phyloP scores from a whole-genome alignment of 108 stramenopile genomes.

The Pseudonitzschia multiseries region DNA sequence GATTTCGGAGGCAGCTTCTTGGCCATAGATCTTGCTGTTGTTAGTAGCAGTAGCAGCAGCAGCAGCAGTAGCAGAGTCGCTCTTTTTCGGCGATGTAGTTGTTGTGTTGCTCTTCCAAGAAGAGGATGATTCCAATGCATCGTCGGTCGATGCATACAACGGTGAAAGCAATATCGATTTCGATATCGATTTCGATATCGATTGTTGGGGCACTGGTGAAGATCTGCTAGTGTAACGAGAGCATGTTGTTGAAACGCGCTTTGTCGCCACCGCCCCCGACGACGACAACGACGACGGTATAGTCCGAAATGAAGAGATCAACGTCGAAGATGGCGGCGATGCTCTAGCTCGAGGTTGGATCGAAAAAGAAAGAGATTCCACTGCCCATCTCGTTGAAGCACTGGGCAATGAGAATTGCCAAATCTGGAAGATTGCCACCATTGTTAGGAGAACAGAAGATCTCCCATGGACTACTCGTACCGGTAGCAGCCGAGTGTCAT shows the following conservation, averaged over 20 bases:
- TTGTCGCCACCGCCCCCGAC: not conserved
- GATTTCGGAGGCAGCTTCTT: not conserved
- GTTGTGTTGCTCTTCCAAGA: too few relatives aligned
- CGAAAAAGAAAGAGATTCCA: not conserved
- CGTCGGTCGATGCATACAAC: not conserved
- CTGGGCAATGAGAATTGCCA: not conserved
- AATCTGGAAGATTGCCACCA: not conserved
- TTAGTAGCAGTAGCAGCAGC: too few relatives aligned
- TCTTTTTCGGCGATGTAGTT: not conserved
- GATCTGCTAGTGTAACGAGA: too few relatives aligned
- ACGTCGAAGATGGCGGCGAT: not conserved
- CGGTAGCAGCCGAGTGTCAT: too few relatives aligned
- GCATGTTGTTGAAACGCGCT: too few relatives aligned
- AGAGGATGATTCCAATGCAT: not conserved
- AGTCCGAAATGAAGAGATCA: not conserved
- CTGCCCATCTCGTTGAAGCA: not conserved
- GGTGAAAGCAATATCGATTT: not conserved
- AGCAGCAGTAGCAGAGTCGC: not conserved
- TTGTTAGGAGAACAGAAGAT: not conserved
- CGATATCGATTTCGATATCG: not conserved
- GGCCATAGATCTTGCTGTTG: not conserved
- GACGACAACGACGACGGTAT: not conserved
- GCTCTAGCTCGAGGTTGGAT: not conserved
- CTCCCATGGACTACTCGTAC: too few relatives aligned
- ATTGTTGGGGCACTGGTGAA: not conserved